Conservation (phyloP, 1,139 yeast genomes). For the Yamadazyma membranifaciens region DNA sequence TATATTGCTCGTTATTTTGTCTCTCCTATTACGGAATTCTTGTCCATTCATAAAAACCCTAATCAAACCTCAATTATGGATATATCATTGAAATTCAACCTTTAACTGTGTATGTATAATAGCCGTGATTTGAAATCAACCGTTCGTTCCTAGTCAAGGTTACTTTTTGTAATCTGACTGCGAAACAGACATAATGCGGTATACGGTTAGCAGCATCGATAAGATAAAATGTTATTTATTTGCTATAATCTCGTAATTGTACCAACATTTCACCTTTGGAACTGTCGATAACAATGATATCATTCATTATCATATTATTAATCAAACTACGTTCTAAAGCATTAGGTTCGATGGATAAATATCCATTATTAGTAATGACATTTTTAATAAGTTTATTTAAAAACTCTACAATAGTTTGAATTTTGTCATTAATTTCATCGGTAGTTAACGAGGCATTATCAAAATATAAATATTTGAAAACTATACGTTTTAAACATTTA, state of each 20-base stretch:
- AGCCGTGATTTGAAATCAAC: no score
- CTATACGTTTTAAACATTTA: conserved; percentile 3
- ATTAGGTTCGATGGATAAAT: conserved; percentile 17
- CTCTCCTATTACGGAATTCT: no score
- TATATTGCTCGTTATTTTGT: no score
- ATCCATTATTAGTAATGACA: conserved; percentile 12
- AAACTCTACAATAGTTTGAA: conserved; percentile 6
- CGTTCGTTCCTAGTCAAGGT: no score
- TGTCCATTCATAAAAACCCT: no score
- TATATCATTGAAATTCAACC: no score
- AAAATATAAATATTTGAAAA: conserved; percentile 8
- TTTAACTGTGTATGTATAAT: no score
- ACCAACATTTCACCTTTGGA: conserved; percentile 9
- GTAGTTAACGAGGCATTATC: conserved; percentile 3
- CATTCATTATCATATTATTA: conserved; percentile 18
- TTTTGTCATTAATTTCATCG: conserved; percentile 6
- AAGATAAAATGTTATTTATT: not conserved
- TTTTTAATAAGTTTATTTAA: conserved; percentile 11
- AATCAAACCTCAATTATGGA: no score
- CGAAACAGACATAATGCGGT: no score
- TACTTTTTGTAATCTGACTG: not conserved
- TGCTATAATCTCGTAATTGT: conserved; percentile 9
- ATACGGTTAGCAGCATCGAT: not conserved
- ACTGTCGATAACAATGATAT: conserved; percentile 15
- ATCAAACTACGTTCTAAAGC: conserved; percentile 16